Evolutionary conservation across 1,284 basidiomycete species (phyloP).

Genomic region (Leccinum solheimii): DNA sequence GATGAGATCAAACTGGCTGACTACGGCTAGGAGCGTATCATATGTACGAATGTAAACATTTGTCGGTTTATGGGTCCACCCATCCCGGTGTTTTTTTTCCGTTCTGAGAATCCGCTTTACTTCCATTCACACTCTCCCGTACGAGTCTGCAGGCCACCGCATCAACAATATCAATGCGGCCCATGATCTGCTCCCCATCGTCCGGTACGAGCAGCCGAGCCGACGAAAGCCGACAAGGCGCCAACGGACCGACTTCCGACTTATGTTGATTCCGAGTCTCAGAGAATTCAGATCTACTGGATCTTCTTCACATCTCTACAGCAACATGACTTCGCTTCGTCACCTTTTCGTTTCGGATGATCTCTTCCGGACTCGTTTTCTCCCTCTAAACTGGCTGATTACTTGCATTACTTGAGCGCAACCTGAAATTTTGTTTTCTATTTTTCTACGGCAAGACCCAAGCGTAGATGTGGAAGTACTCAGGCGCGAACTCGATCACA

Average conservation of each 20-base stretch:
- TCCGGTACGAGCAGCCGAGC: not conserved
- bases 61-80: not conserved
- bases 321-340: not conserved
- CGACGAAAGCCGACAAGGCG: not conserved
- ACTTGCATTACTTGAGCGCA: not conserved
- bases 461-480: not conserved
- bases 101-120: not conserved
- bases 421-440: not conserved
- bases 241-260: not conserved
- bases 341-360: not conserved
- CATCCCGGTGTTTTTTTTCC: not conserved
- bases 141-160: not conserved
- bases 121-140: not conserved
- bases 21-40: not conserved
- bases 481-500: not conserved
- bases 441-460: not conserved
- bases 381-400: not conserved
- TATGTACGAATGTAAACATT: not conserved
- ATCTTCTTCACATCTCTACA: not conserved
- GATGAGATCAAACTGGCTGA: not conserved
- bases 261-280: not conserved
- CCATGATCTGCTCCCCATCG: not conserved
- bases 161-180: not conserved
- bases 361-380: not conserved
- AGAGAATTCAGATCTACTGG: not conserved